Evolutionary conservation across 257 asterid genomes (phyloP), one percentile per base, ranked within the genome.

Genomic region (Scutellaria minor): DNA sequence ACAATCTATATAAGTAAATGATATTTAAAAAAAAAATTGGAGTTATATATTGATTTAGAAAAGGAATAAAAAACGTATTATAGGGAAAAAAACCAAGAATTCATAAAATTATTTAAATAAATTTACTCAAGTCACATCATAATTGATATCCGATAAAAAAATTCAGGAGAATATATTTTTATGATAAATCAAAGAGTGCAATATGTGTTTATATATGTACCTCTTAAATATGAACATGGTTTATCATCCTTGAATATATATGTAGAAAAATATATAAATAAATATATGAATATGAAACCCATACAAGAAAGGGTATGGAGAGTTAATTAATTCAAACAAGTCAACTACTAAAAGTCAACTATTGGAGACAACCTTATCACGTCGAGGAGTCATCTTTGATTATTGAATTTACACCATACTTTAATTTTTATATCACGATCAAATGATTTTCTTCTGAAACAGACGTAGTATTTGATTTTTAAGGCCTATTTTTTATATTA

Each of bases 321-420:
- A 39, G 56, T 13, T 6, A 39, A n/a, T 65, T 44, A 41, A 35
- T 5, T 9, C 18, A 9, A 22, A 0, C 13, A 54, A 75, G 74
- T 76, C 80, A 76, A 76, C 71, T 15, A 3, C 6, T 31, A 4
- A 37, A 62, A 69, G 76, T 76, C 80, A 76, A 70, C 68, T 63
- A 59, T 45, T 41, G 71, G 41, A 44, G 22, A 20, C 50, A 14
- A 52, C 48, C 48, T 60, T 60, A 59, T 58, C 58, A 13, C 24
- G 7, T 7, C 12, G 50, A 20, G 64, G 35, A 31, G 37, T 20
- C 72, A 53, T 41, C 22, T 40, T 41, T 41, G 9, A 5, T 52
- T 20, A n/a, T 57, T 46, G 14, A 58, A 42, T 76, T 63, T 47
- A 10, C 2, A 6, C 1, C 13, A 10, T 50, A 47, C 10, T 51